Percentiles rank a stretch among this genome's conserved stretches.
phyloP scores from a whole-genome alignment of 2,329 filamentous ascomycete genomes.

The Penicillium italicum region DNA sequence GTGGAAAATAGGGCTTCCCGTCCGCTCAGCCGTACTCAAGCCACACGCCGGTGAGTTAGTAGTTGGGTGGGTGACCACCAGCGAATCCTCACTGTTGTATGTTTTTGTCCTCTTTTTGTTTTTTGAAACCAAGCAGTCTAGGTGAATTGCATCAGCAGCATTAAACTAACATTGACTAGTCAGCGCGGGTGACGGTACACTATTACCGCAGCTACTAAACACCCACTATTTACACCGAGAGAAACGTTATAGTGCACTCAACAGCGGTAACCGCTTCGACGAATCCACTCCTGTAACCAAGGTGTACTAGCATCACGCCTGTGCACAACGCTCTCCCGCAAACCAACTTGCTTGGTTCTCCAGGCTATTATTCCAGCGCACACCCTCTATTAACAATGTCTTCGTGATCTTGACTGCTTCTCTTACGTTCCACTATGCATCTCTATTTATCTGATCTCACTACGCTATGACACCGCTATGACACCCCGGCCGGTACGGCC shows the following conservation, averaged over 20 bases:
- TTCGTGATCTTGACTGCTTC: background rate
- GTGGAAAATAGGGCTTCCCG: too few relatives aligned
- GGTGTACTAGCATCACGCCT: background rate
- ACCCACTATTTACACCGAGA: background rate
- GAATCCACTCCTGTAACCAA: background rate
- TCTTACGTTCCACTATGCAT: background rate
- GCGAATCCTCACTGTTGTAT: too few relatives aligned
- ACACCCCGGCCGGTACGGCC: background rate
- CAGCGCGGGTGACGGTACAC: too few relatives aligned
- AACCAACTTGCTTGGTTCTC: background rate
- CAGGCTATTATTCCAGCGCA: background rate
- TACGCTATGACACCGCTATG: too few relatives aligned
- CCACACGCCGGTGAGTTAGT: too few relatives aligned
- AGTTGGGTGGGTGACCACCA: too few relatives aligned
- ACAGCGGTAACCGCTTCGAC: background rate
- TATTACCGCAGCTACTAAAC: too few relatives aligned
- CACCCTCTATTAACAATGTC: background rate
- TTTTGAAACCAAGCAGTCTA: too few relatives aligned
- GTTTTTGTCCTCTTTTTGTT: too few relatives aligned
- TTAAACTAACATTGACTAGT: too few relatives aligned
- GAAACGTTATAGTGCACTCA: background rate
- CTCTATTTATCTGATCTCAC: background rate
- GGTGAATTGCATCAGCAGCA: too few relatives aligned
- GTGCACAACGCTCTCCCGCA: background rate
- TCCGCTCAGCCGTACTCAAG: too few relatives aligned